Base-by-base conservation (phyloP, 768 basidiomycete species). In the Suillus sp. region DNA sequence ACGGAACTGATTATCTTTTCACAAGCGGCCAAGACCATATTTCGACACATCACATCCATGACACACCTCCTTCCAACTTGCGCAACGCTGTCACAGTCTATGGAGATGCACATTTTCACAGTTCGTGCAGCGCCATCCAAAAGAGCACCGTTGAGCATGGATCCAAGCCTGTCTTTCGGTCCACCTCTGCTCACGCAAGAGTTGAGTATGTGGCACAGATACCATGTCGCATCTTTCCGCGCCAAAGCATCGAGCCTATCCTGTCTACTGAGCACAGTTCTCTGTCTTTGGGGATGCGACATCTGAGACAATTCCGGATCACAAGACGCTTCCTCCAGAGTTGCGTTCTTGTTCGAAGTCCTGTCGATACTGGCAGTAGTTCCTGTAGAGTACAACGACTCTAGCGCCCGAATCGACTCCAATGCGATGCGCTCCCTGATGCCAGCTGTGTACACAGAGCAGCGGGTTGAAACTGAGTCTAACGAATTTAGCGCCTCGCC, bases 11-110 rank as follows among this genome's bases (percentile, higher is more conserved):
- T 42, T 38, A 69, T 64, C 14, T 67, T 69, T 62, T 75, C 73
- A 57, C 73, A 74, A 14, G 69, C 63, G 37, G 74, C 73, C 13
- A 75, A 30, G 38, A 75, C 22, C 64, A 74, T 74, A 53, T 71
- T 66, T 57, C 56, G 71, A 55, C 69, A 74, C 2, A 74, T 63
- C 0, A 66, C 53, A 40, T 72, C 72, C 25, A 74, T 59, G 8
- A 9, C 27, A 9, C 16, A 34, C 2, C 38, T 50, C 8, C 30
- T n/a, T 30, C 32, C 43, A 27, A 48, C 27, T 42, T 25, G 25
- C 16, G 27, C 42, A 18, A 64, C 54, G 1, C 11, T 27, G 13
- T 64, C 63, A 20, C 56, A 27, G 38, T 57, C 56, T 38, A 20
- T 57, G 10, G 38, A 57, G 25, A 57, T 40, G 56, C 56, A 57